These are phyloP conservation scores for Gaultheria prostrata DNA, from an alignment of 148 eudicot species.

Conservation along the genomic window DNA sequence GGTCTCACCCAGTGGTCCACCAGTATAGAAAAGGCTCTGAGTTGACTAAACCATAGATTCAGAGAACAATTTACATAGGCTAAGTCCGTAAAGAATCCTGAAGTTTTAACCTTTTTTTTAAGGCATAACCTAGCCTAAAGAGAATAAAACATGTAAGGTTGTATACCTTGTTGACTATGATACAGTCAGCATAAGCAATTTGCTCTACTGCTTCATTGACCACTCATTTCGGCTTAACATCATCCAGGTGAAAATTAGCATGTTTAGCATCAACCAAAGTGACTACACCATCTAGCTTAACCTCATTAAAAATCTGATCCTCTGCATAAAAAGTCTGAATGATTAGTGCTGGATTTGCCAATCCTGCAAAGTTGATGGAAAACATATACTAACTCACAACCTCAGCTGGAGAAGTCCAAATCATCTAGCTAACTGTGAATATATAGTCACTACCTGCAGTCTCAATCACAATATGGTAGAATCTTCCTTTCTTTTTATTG, in stretches of 20 bases:
- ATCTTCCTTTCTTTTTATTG: conserved; percentile 72
- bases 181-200: conserved; percentile 85
- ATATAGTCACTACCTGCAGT: conserved; percentile 66
- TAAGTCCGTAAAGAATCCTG: background rate
- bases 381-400: conserved; percentile 7
- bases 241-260: conserved; percentile 71
- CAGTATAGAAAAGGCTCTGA: background rate
- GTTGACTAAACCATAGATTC: background rate
- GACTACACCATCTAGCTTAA: conserved; percentile 95
- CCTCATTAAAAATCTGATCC: conserved; percentile 75
- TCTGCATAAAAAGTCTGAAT: conserved; percentile 99
- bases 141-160: background rate
- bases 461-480: conserved; percentile 95
- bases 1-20: background rate
- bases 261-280: conserved; percentile 97
- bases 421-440: background rate
- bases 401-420: background rate
- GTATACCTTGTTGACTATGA: conserved; percentile 81
- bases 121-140: background rate
- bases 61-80: background rate
- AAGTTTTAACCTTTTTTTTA: background rate
- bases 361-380: conserved; percentile 45
- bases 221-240: conserved; percentile 81
- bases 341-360: conserved; percentile 99
- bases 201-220: conserved; percentile 93